A percentile compares a stretch with the other conserved stretches of the same genome.
Evolutionary conservation across 1,284 basidiomycete species (phyloP).

Genomic region (Singerocomus inundabilis): DNA sequence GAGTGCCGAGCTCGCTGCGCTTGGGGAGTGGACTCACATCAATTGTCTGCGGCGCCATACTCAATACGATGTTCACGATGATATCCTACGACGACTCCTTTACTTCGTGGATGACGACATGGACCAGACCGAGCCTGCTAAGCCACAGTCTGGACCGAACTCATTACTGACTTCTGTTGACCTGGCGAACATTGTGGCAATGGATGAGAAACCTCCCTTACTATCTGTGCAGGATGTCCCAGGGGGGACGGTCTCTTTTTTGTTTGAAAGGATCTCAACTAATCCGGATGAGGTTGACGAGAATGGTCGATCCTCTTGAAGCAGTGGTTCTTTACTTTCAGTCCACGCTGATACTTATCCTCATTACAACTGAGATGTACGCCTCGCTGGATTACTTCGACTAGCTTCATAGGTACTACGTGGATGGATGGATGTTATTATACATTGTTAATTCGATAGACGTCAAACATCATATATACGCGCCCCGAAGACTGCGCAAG

Average conservation of each 20-base stretch:
- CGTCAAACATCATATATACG: slow-evolving; percentile 3
- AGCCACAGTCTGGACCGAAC: slow-evolving; percentile 34
- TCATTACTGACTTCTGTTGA: slow-evolving; percentile 44
- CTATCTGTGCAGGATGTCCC: slow-evolving; percentile 47
- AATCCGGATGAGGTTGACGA: slow-evolving; percentile 7
- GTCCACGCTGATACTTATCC: background rate
- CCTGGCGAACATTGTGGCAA: slow-evolving; percentile 41
- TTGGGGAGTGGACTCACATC: slow-evolving; percentile 89
- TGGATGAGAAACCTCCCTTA: slow-evolving; percentile 30
- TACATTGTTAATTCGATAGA: slow-evolving; percentile 7
- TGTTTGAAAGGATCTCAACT: slow-evolving; percentile 59
- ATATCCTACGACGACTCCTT: slow-evolving; percentile 55
- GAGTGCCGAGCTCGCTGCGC: slow-evolving; percentile 73
- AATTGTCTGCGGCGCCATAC: slow-evolving; percentile 57
- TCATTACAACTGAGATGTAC: background rate
- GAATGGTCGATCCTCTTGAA: slow-evolving; percentile 7
- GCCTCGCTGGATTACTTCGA: background rate
- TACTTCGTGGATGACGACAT: slow-evolving; percentile 22
- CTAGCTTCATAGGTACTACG: slow-evolving; percentile 7
- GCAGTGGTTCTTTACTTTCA: background rate
- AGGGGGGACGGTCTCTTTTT: slow-evolving; percentile 66
- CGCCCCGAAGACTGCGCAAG: slow-evolving; percentile 13
- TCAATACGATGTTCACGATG: slow-evolving; percentile 55
- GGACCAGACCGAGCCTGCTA: slow-evolving; percentile 2
- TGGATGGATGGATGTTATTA: slow-evolving; percentile 3